phyloP scores from a whole-genome alignment of 768 basidiomycete species.

The Termitomyces sp. region DNA sequence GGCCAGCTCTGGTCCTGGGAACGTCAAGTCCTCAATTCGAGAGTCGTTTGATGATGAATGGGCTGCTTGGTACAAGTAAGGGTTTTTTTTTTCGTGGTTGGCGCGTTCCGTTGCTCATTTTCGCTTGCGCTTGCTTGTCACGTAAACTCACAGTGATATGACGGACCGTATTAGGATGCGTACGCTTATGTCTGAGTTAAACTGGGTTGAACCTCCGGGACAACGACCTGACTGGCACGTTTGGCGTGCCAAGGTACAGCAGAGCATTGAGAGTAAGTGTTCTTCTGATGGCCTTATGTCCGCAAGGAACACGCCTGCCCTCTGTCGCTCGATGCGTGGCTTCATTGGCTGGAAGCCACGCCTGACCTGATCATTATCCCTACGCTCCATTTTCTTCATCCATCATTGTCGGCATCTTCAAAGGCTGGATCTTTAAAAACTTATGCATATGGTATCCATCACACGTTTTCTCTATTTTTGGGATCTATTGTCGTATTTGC shows the following conservation, averaged over 20 bases:
- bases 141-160: slow-evolving; percentile 59
- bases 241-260: slow-evolving; percentile 39
- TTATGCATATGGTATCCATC: neutral
- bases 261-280: slow-evolving; percentile 7
- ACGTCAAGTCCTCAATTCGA: slow-evolving; percentile 25
- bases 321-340: slow-evolving; percentile 47
- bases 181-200: slow-evolving; percentile 36
- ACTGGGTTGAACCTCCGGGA: slow-evolving; percentile 46
- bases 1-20: slow-evolving; percentile 2
- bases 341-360: slow-evolving; percentile 46
- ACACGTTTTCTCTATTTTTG: neutral
- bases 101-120: slow-evolving; percentile 1
- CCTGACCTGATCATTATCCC: neutral
- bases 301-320: slow-evolving; percentile 11
- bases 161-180: slow-evolving; percentile 62
- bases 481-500: slow-evolving; percentile 5
- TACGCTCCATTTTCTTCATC: neutral
- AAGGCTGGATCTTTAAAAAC: neutral
- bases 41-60: slow-evolving; percentile 65
- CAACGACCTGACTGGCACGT: slow-evolving; percentile 45
- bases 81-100: neutral
- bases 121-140: no score
- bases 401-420: neutral
- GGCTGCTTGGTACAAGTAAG: slow-evolving; percentile 69
- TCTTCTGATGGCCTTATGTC: neutral